Base-by-base conservation (phyloP, 345 rosid species). In the Noccaea bulbosa region DNA sequence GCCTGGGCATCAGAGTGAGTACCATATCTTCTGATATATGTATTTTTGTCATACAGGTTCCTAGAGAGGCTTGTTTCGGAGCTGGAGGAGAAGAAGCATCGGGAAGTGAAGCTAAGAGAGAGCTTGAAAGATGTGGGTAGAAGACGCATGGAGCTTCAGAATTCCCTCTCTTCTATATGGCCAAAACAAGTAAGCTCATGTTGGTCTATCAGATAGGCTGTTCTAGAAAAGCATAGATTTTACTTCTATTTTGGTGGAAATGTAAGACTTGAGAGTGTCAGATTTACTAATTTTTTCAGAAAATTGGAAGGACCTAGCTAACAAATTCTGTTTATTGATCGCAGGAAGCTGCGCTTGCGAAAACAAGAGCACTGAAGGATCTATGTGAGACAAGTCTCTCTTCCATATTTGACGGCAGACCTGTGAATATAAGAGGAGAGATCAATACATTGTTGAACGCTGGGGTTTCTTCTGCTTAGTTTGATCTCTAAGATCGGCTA, bases 351-450 rank as follows among this genome's bases (percentile, higher is more conserved):
- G 90, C 93, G 14, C 85, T 91, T 64, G 71, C 47, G 17, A 89
- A 88, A 85, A 86, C 93, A 76, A 85, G 90, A 82, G 92, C 86
- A 81, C 86, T 91, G 70, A 94, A 94, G 86, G 88, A 83, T 75
- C 82, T 89, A 16, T 85, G 97, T 15, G 99, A 89, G 83, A 85
- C 81, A 34, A 83, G 89, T n/a, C 91, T 91, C 47, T 89, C 99
- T 11, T 80, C 96, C 70, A 78, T 91, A 76, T 94, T 91, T 64
- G 95, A 94, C 33, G 99, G 99, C 77, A 86, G 99, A 70, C 99
- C 99, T 9, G 99, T 91, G 49, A 83, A 94, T 74, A 85, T 94
- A 71, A 91, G 93, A 30, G 99, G 99, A 71, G 97, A 91, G 83
- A 91, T 94, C 76, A 94, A 87, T 71, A 77, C 99, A 35, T 67